Base-by-base conservation (phyloP, 306 rosid species). In the Vigna trinervia region DNA sequence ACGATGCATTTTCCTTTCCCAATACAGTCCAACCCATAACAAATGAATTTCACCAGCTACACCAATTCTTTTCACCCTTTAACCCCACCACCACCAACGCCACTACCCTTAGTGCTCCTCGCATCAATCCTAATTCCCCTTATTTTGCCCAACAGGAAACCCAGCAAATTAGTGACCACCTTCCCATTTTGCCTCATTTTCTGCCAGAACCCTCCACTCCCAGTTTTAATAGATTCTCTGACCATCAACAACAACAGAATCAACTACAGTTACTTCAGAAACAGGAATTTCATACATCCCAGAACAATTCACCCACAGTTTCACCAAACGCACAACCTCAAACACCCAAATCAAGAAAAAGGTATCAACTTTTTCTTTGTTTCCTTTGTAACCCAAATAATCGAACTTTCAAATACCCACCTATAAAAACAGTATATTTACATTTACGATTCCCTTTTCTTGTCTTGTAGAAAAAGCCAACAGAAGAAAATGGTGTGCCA, bases 401-500 rank as follows among this genome's bases (percentile, higher is more conserved):
- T 20, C 22, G 0, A 69, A 23, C 32, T 30, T 26, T 62, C 45
- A 23, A 34, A 22, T 59, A 10, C 47, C 8, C 38, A 12, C 8
- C 4, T 32, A 38, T 14, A 61, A 34, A 62, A 70, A 14, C 13
- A 15, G 58, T 61, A 50, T 32, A 72, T 50, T 57, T 22, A 20
- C 26, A 13, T 67, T 6, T 19, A 39, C 71, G 2, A 39, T 43
- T 20, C 2, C 8, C 6, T 38, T 23, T 52, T 52, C 28, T 3
- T 73, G 4, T 41, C 75, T 43, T 26, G 6, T 86, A 93, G 98
- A 82, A 91, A 82, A 68, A 79, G 48, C 68, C 91, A 82, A 52
- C 90, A 80, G 66, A 88, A 88, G 72, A 90, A 73, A 69, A 74
- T 68, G 75, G 92, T 93, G 28, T 74, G 89, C 52, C 90, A 81